These are phyloP conservation scores for Parastagonospora avenae DNA, from an alignment of 2,329 filamentous ascomycete species.

Conservation along the genomic window DNA sequence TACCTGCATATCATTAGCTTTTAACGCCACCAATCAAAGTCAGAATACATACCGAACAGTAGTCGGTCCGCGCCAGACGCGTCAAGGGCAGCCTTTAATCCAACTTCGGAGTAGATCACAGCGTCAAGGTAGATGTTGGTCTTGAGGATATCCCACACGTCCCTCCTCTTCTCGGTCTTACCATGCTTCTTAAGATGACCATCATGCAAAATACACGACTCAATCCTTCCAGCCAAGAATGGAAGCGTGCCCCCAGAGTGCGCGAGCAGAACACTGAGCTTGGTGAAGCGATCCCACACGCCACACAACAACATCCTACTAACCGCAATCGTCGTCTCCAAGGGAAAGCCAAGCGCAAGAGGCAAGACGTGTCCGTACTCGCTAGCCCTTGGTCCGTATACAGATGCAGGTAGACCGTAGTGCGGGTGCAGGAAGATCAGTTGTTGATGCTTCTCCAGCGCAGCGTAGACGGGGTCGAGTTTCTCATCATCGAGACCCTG, in stretches of 20 bases:
- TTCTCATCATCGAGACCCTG: slow-evolving; percentile 77
- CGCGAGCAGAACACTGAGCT: slow-evolving; percentile 76
- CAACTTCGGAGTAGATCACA: slow-evolving; percentile 79
- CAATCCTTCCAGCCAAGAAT: slow-evolving; percentile 85
- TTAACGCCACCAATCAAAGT: not conserved
- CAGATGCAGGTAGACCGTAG: slow-evolving; percentile 80
- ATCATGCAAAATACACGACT: slow-evolving; percentile 86
- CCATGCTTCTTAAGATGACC: slow-evolving; percentile 71
- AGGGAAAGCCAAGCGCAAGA: slow-evolving; percentile 82
- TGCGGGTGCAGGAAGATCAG: slow-evolving; percentile 88
- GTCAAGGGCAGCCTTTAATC: slow-evolving; percentile 71
- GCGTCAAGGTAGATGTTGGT: slow-evolving; percentile 88
- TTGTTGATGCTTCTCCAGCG: slow-evolving; percentile 67
- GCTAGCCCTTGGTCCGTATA: slow-evolving; percentile 76
- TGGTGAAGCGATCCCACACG: slow-evolving; percentile 77
- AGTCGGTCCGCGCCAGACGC: slow-evolving; percentile 71
- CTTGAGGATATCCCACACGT: slow-evolving; percentile 68
- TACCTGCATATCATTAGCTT: slow-evolving; percentile 52
- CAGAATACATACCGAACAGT: slow-evolving; percentile 66
- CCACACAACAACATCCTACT: slow-evolving; percentile 85
- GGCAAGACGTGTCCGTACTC: slow-evolving; percentile 87
- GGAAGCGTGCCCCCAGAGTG: slow-evolving; percentile 89
- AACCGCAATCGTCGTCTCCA: slow-evolving; percentile 91
- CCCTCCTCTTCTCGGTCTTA: slow-evolving; percentile 60
- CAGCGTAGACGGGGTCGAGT: slow-evolving; percentile 73